Percentiles rank a stretch among this genome's conserved stretches.
Evolutionary conservation across 2,329 filamentous ascomycete genomes (phyloP).

Genomic region (Fusarium globosum): DNA sequence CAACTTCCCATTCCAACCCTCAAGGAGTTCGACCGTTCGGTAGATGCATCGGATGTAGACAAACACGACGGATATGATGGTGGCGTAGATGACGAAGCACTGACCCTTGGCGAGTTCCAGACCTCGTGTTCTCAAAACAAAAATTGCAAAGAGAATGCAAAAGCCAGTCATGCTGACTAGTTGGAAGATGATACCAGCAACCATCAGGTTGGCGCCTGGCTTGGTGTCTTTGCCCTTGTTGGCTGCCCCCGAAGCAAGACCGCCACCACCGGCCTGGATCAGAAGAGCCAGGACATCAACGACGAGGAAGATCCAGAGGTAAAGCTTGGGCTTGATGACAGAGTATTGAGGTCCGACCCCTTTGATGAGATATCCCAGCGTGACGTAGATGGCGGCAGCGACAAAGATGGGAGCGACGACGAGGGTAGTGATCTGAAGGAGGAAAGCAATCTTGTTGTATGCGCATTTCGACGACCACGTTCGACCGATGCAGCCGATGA

Average conservation of each 20-base stretch:
- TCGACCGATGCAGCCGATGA: slow-evolving; percentile 61
- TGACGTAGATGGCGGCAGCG: slow-evolving; percentile 62
- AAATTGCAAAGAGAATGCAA: slow-evolving; percentile 51
- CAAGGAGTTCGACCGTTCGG: slow-evolving; percentile 60
- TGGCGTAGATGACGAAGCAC: slow-evolving; percentile 48
- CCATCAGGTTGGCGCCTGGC: slow-evolving; percentile 60
- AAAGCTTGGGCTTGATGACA: slow-evolving; percentile 54
- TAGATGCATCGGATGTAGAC: slow-evolving; percentile 62
- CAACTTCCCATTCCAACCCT: slow-evolving; percentile 62
- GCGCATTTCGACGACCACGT: slow-evolving; percentile 61
- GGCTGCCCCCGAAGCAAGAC: slow-evolving; percentile 53
- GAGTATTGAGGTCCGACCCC: slow-evolving; percentile 57
- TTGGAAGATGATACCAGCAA: slow-evolving; percentile 62
- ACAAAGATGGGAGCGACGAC: slow-evolving; percentile 61
- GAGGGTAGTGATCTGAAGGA: slow-evolving; percentile 62
- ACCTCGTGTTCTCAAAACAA: slow-evolving; percentile 51
- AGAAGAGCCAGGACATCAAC: slow-evolving; percentile 43
- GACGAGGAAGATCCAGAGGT: slow-evolving; percentile 61
- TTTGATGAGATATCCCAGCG: slow-evolving; percentile 60
- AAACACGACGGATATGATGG: slow-evolving; percentile 54
- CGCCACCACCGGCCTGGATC: slow-evolving; percentile 59
- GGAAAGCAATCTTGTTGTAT: slow-evolving; percentile 60
- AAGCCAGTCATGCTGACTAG: slow-evolving; percentile 61
- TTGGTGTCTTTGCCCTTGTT: slow-evolving; percentile 51
- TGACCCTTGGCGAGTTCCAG: slow-evolving; percentile 46